Base-by-base conservation (phyloP, 2,329 filamentous ascomycete species). In the Hymenoscyphus scutula region DNA sequence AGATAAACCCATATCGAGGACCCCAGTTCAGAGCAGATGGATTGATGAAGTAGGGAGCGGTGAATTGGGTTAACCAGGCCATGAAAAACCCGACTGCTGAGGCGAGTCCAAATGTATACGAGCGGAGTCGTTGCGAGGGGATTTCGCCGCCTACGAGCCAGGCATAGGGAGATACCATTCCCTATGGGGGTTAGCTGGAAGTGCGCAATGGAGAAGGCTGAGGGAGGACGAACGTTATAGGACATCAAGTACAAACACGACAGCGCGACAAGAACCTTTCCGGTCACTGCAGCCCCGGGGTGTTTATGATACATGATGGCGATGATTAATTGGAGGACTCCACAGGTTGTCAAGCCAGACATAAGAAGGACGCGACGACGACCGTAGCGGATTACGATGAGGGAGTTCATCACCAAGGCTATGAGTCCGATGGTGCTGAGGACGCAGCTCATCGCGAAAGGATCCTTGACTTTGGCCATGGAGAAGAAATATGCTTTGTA, bases 41-140 rank as follows among this genome's bases (percentile, higher is more conserved):
- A 65, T 85, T 85, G 73, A 86, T 85, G 67, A 86, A 85, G 68
- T 85, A 85, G 0, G 82, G 83, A 2, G 82, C 81, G 0, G 83
- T 85, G 67, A 85, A 85, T 0, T 81, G 83, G 0, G 81, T 82
- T 3, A 65, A 48, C 65, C 65, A 67, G 84, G 82, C 82, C 2
- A 80, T 79, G 15, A 84, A 75, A 71, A 85, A 85, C 0, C 80
- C 82, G 25, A 82, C 73, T 2, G 81, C 80, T 0, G 82, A 80
- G 0, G 83, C 82, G 1, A 82, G 70, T 30, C 83, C 83, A 61
- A 85, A 85, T 0, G 83, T 85, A 66, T 85, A 81, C 0, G 78
- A 81, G 17, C 83, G 80, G 5, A 86, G 76, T 5, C 82, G 77
- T 68, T 85, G 83, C 0, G 82, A 83, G 0, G 83, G 82, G 7